phyloP scores from a whole-genome alignment of 1,284 basidiomycete genomes.

The Vanrija humicola region DNA sequence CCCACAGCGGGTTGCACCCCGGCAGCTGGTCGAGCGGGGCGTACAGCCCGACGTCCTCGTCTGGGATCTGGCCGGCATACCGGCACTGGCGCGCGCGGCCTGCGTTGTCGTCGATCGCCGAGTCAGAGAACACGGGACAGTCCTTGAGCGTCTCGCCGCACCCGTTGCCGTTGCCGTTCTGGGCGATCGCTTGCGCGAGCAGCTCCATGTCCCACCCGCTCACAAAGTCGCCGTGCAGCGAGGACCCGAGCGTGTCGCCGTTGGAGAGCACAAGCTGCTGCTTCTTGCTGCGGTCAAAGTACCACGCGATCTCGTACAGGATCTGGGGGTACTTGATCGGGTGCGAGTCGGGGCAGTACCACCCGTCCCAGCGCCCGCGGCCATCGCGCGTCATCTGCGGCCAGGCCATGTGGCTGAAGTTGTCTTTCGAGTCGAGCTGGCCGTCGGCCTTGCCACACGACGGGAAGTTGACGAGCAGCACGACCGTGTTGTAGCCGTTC shows the following conservation, averaged over 20 bases:
- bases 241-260: conserved; percentile 34
- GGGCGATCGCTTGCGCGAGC: neutral
- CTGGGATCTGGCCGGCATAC: neutral
- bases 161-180: neutral
- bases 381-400: conserved; percentile 15
- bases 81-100: neutral
- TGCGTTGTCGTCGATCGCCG: neutral
- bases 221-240: conserved; percentile 40
- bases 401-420: conserved; percentile 44
- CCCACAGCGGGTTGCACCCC: conserved; percentile 13
- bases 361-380: conserved; percentile 16
- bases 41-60: conserved; percentile 15
- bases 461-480: conserved; percentile 34
- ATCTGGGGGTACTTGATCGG: conserved; percentile 42
- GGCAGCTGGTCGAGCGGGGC: conserved; percentile 14
- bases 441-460: conserved; percentile 36
- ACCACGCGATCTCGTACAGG: conserved; percentile 27
- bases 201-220: conserved; percentile 21
- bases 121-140: conserved; percentile 9
- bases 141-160: conserved; percentile 7
- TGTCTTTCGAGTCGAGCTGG: conserved; percentile 30
- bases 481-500: conserved; percentile 23
- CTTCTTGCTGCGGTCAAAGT: conserved; percentile 14
- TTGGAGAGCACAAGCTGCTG: conserved; percentile 32
- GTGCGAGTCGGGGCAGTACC: conserved; percentile 29